Evolutionary conservation across 1,284 basidiomycete species (phyloP).

Genomic region (Austroboletus novae-zelandiae): DNA sequence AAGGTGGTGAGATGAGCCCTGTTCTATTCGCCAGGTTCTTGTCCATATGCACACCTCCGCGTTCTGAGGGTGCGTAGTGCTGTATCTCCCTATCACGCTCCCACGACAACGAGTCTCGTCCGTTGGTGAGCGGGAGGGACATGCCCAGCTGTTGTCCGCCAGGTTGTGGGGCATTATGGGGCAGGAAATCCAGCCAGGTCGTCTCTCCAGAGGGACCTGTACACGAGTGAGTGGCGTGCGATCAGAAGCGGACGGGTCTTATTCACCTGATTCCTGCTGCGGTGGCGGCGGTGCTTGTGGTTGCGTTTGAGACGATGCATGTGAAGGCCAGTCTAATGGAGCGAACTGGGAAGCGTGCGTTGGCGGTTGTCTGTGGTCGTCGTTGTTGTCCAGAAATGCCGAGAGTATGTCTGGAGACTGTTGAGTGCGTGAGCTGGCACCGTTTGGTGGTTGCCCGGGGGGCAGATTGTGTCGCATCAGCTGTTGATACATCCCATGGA

Average conservation of each 20-base stretch:
- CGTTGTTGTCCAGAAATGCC: slow-evolving; percentile 29
- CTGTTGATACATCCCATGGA: slow-evolving; percentile 33
- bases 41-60: slow-evolving; percentile 17
- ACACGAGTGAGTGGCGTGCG: slow-evolving; percentile 4
- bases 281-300: slow-evolving; percentile 14
- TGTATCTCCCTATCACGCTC: slow-evolving; percentile 29
- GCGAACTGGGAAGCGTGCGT: slow-evolving; percentile 25
- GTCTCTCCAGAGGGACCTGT: slow-evolving; percentile 29
- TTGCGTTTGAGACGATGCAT: slow-evolving; percentile 20
- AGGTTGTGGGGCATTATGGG: slow-evolving; percentile 26
- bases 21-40: slow-evolving; percentile 20
- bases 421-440: slow-evolving; percentile 19
- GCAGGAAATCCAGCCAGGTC: slow-evolving; percentile 31
- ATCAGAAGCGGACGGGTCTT: neutral
- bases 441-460: slow-evolving; percentile 19
- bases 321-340: slow-evolving; percentile 32
- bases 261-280: slow-evolving; percentile 30
- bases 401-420: slow-evolving; percentile 30
- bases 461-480: slow-evolving; percentile 30
- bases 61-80: slow-evolving; percentile 30
- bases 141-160: slow-evolving; percentile 28
- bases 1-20: slow-evolving; percentile 21
- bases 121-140: slow-evolving; percentile 26
- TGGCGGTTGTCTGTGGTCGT: slow-evolving; percentile 24
- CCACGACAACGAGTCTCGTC: slow-evolving; percentile 29